Evolutionary conservation across 805 yeast species (phyloP).

Genomic region (Candida ipomoeae): DNA sequence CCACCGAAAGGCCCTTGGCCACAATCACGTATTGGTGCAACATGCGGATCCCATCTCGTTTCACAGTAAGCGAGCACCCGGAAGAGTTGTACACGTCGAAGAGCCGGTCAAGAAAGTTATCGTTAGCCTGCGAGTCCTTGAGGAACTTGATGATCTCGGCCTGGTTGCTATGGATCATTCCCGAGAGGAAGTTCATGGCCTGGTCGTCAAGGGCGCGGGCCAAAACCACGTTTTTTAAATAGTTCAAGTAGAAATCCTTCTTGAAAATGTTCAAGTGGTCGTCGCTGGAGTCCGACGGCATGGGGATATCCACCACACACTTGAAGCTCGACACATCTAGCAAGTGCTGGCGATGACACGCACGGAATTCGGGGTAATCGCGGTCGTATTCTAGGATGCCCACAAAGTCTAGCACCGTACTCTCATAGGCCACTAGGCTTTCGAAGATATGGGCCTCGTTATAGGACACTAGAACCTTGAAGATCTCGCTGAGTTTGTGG

Average conservation of each 20-base stretch:
- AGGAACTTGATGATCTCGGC: constrained; percentile 59
- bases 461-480: constrained; percentile 66
- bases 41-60: constrained; percentile 69
- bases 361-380: constrained; percentile 74
- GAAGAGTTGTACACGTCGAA: constrained; percentile 50
- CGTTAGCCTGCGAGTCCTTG: constrained; percentile 39
- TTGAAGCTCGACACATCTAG: constrained; percentile 57
- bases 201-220: constrained; percentile 82
- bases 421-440: constrained; percentile 29
- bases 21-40: constrained; percentile 76
- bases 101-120: constrained; percentile 50
- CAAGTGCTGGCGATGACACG: constrained; percentile 71
- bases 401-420: constrained; percentile 47
- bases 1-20: constrained; percentile 61
- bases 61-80: constrained; percentile 14
- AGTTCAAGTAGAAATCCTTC: constrained; percentile 73
- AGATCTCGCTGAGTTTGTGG: constrained; percentile 64
- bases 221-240: constrained; percentile 80
- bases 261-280: constrained; percentile 50
- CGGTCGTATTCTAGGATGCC: constrained; percentile 89
- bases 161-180: constrained; percentile 66
- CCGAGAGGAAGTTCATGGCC: constrained; percentile 60
- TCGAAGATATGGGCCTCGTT: constrained; percentile 51
- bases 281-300: constrained; percentile 34
- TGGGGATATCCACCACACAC: constrained; percentile 59